Evolutionary conservation across 495 filamentous ascomycete species (phyloP), one percentile per base, ranked within the genome.

Genomic region (Parachaetomium inaequale): DNA sequence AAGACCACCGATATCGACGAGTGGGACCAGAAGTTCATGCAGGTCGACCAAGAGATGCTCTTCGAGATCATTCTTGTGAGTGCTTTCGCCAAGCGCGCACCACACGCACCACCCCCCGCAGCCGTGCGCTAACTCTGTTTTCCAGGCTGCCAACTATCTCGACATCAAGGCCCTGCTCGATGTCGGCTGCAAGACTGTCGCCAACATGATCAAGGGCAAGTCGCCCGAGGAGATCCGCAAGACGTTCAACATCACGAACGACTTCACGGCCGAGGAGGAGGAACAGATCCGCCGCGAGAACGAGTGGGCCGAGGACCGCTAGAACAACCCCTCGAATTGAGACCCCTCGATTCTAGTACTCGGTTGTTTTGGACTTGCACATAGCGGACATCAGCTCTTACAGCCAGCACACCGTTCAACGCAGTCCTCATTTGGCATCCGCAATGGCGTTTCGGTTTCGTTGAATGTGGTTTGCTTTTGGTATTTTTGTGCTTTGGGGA

Each of bases 11-110:
- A 98, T 55, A 98, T 98, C 68, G 94, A 97, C 43, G 94, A 98
- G 78, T 98, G 94, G 94, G 94, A 98, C 68, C 94, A 97, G 75
- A 98, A 98, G 74, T 98, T 97, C 74, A 98, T 98, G 94, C 94
- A 98, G 76, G 94, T 98, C 10, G 94, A 98, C 72, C 94, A 98
- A 72, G 94, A 98, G 78, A 96, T 98, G 94, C 84, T 98, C 1
- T 98, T 98, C 64, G 94, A 98, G 80, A 98, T 98, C 71, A 98
- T 98, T 64, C 81, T 98, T 31, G 92, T 96, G 84, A 54, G 89
- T 84, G 31, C 7, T 19, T 15, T 46, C 14, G 15, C 2, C 32
- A 51, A 25, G 26, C 26, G 3, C 14, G 28, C 36, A n/a, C n/a
- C n/a, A n/a, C n/a, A n/a, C n/a, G n/a, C n/a, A n/a, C 45, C 23